A percentile compares a stretch with the other conserved stretches of the same genome.
Evolutionary conservation across 1,284 basidiomycete species (phyloP).

Genomic region (Boletus sp.): DNA sequence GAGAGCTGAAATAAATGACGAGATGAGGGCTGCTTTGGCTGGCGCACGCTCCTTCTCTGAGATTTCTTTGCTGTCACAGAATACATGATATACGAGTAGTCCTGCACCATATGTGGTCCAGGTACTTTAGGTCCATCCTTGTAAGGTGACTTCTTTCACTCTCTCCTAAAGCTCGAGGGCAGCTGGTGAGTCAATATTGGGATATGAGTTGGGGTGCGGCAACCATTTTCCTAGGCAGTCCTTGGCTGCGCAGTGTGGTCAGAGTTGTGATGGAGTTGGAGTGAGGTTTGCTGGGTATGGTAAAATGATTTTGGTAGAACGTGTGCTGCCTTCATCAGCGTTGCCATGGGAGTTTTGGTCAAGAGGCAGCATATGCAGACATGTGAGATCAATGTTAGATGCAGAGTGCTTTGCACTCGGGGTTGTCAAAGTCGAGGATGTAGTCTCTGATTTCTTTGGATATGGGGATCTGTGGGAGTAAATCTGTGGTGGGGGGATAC

Average conservation of each 20-base stretch:
- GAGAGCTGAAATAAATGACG: neutral
- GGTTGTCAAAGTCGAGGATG: neutral
- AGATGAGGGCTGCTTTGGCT: rapidly evolving
- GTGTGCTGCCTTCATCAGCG: too few relatives aligned
- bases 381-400: neutral
- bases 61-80: neutral
- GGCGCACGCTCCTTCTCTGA: neutral
- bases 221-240: neutral
- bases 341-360: too few relatives aligned
- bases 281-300: neutral
- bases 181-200: neutral
- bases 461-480: conserved; percentile 23
- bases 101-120: neutral
- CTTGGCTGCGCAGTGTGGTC: neutral
- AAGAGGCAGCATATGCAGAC: too few relatives aligned
- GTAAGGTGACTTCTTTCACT: neutral
- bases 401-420: neutral
- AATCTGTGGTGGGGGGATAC: conserved; percentile 5
- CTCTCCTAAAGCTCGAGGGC: neutral
- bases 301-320: too few relatives aligned
- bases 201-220: neutral
- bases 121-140: neutral
- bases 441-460: neutral
- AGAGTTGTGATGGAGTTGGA: neutral
- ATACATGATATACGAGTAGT: neutral